phyloP scores from a whole-genome alignment of 169 alveolate species.

The Besnoitia besnoiti region DNA sequence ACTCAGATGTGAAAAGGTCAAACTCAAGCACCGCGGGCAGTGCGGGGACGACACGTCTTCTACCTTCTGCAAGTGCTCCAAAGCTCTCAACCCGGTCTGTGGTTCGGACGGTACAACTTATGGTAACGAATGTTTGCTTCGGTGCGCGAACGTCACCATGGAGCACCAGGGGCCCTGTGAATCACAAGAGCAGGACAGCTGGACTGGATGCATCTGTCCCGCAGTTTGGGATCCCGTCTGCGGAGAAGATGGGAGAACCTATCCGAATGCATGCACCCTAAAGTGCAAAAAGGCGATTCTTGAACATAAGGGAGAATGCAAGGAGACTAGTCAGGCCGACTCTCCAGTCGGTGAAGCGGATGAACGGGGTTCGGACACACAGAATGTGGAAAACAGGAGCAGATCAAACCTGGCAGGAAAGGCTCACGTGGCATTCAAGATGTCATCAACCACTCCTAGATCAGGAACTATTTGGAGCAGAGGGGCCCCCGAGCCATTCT shows the following conservation, averaged over 20 bases:
- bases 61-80: slow-evolving; percentile 8
- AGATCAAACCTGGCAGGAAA: background rate
- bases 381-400: background rate
- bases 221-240: background rate
- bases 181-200: background rate
- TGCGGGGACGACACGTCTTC: background rate
- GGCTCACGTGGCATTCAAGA: background rate
- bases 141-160: slow-evolving; percentile 13
- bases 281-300: background rate
- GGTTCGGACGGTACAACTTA: slow-evolving; percentile 15
- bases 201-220: slow-evolving; percentile 12
- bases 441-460: background rate
- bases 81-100: background rate
- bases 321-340: background rate
- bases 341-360: background rate
- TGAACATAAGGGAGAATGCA: background rate
- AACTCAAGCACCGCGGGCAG: background rate
- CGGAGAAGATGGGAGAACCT: slow-evolving; percentile 7
- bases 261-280: slow-evolving; percentile 6
- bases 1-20: background rate
- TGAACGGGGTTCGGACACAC: background rate
- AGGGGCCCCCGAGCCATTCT: background rate
- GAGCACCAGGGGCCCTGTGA: slow-evolving; percentile 5
- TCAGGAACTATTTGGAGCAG: background rate
- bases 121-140: slow-evolving; percentile 13